Evolutionary conservation across 2,329 filamentous ascomycete species (phyloP), one percentile per base, ranked within the genome.

Genomic region (Trichoderma gracile): DNA sequence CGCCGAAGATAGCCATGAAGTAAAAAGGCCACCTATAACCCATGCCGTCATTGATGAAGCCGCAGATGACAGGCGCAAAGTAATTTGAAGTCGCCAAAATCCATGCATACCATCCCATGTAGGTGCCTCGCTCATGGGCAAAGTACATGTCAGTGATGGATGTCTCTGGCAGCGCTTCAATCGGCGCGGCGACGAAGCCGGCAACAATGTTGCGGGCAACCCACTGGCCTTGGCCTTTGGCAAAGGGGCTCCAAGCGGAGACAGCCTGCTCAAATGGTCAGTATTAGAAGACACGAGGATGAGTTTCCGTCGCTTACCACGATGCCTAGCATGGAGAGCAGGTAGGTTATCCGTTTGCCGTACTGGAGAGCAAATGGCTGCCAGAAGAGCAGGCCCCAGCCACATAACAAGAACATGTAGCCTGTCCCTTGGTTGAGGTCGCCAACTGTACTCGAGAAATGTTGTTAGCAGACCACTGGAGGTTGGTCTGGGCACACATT

Each of bases 341-440:
- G 67, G 60, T 80, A 80, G 0, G 75, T 73, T 4, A 74, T 66
- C 8, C 79, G 72, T 67, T 80, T 80, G 58, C 80, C 80, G 61
- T 80, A 82, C 50, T 78, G 76, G 14, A 81, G 69, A 0, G 80
- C 78, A 17, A 81, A 75, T 0, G 80, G 79, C 66, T 82, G 80
- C 80, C 80, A 82, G 63, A 82, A 77, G 7, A 82, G 68, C 25
- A 79, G 71, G 0, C 78, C 75, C 76, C 77, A 81, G 2, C 80
- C 80, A 0, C 79, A 68, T n/a, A 82, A 72, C 2, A 82, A 69
- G 38, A 79, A 80, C 77, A 78, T 78, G 64, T 75, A 77, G 0
- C 78, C 77, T 0, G 78, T 78, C 1, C 78, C 77, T 10, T 75
- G 72, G n/a, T 78, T 78, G 10, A 79, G 68, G 0, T 77, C 75